Evolutionary conservation across 768 basidiomycete genomes (phyloP).

Genomic region (Serendipita sp.): DNA sequence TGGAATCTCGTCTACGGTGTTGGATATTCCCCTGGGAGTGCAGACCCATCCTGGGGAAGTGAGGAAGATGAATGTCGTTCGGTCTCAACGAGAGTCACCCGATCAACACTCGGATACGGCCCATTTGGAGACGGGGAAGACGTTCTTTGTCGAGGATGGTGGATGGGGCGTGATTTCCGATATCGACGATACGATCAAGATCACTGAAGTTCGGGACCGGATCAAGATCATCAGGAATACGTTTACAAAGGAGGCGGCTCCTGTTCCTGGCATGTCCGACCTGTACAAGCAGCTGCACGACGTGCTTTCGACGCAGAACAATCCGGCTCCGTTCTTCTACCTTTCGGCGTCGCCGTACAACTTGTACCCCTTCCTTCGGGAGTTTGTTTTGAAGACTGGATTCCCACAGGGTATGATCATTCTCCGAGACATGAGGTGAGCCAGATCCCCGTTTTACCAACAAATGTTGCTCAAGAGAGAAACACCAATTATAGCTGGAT

Average conservation of each 20-base stretch:
- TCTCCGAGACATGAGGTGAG: not conserved
- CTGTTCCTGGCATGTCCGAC: constrained; percentile 1
- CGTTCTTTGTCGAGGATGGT: not conserved
- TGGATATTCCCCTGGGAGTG: not conserved
- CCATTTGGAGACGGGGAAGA: not conserved
- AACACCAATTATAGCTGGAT: no score
- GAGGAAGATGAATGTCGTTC: not conserved
- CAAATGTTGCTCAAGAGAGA: no score
- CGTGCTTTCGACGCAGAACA: not conserved
- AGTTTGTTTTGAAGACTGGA: not conserved
- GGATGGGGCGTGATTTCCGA: not conserved
- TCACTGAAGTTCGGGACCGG: constrained; percentile 2
- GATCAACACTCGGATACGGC: not conserved
- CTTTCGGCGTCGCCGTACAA: not conserved
- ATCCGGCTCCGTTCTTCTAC: not conserved
- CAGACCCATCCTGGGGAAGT: not conserved
- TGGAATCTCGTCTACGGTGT: not conserved
- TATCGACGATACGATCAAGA: constrained; percentile 3
- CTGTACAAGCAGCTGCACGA: not conserved
- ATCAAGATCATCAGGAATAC: constrained; percentile 6
- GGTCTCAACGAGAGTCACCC: not conserved
- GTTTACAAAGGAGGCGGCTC: not conserved
- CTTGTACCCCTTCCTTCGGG: constrained; percentile 6
- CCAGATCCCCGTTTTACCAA: no score
- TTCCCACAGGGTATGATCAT: not conserved